A percentile compares a stretch with the other conserved stretches of the same genome.
Evolutionary conservation across 306 rosid genomes (phyloP).

Genomic region (Pterocarpus macrocarpus): DNA sequence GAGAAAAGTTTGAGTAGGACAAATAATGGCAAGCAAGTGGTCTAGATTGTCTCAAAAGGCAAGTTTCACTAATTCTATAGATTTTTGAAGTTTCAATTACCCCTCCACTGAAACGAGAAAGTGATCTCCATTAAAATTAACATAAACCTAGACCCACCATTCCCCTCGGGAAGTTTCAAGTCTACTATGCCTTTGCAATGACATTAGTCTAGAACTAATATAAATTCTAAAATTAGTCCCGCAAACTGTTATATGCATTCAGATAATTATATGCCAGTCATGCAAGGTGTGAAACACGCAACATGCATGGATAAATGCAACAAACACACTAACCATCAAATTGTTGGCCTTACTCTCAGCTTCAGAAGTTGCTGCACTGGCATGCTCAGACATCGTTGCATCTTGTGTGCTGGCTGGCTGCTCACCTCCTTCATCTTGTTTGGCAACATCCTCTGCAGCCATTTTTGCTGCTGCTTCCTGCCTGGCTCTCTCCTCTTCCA

Average conservation of each 20-base stretch:
- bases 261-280: slow-evolving; percentile 17
- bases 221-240: slow-evolving; percentile 5
- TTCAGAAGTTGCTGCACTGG: slow-evolving; percentile 69
- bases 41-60: no score
- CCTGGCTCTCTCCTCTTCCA: slow-evolving; percentile 99
- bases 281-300: background rate
- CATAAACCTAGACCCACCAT: background rate
- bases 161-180: slow-evolving; percentile 33
- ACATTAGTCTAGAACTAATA: slow-evolving; percentile 24
- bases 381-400: slow-evolving; percentile 84
- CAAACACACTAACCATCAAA: slow-evolving; percentile 58
- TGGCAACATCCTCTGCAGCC: slow-evolving; percentile 88
- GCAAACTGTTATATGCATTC: slow-evolving; percentile 7
- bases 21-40: no score
- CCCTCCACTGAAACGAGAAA: slow-evolving; percentile 25
- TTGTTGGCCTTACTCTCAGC: slow-evolving; percentile 76
- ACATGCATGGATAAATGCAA: slow-evolving; percentile 26
- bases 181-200: slow-evolving; percentile 14
- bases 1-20: no score
- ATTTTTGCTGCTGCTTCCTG: slow-evolving; percentile 99
- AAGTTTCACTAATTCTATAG: background rate
- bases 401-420: slow-evolving; percentile 80
- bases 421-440: slow-evolving; percentile 81
- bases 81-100: background rate
- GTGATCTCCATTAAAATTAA: slow-evolving; percentile 26